Conservation (phyloP, 306 rosid genomes). For the Acacia melanoxylon region DNA sequence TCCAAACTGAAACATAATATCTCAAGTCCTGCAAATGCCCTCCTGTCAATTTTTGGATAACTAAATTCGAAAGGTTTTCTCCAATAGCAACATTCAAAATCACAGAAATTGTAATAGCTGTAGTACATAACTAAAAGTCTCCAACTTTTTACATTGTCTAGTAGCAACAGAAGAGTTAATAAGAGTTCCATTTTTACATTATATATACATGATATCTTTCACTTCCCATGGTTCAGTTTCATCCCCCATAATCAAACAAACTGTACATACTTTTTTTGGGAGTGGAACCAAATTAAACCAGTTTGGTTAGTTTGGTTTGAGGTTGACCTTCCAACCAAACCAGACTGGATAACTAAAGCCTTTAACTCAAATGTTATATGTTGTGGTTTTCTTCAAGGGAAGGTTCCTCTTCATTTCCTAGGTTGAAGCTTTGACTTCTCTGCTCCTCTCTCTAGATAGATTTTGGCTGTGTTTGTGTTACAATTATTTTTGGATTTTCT, state of each 20-base stretch:
- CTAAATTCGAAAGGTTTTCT: background rate
- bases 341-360: background rate
- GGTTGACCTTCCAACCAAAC: background rate
- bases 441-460: background rate
- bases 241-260: background rate
- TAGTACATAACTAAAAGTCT: background rate
- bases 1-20: background rate
- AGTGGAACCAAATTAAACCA: background rate
- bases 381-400: constrained; percentile 32
- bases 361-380: constrained; percentile 17
- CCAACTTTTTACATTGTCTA: background rate
- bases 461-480: background rate
- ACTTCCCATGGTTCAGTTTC: background rate
- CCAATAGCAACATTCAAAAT: background rate
- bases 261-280: background rate
- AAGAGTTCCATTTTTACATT: background rate
- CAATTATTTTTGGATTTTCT: constrained; percentile 11
- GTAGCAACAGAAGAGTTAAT: background rate
- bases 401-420: constrained; percentile 10
- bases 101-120: background rate
- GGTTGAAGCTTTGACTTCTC: constrained; percentile 13
- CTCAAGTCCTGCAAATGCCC: background rate
- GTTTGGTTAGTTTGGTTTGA: background rate
- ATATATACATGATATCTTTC: background rate
- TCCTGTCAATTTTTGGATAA: background rate